These are phyloP conservation scores for Lanmaoa pseudosensibilis DNA, from an alignment of 768 basidiomycete genomes.

Conservation along the genomic window DNA sequence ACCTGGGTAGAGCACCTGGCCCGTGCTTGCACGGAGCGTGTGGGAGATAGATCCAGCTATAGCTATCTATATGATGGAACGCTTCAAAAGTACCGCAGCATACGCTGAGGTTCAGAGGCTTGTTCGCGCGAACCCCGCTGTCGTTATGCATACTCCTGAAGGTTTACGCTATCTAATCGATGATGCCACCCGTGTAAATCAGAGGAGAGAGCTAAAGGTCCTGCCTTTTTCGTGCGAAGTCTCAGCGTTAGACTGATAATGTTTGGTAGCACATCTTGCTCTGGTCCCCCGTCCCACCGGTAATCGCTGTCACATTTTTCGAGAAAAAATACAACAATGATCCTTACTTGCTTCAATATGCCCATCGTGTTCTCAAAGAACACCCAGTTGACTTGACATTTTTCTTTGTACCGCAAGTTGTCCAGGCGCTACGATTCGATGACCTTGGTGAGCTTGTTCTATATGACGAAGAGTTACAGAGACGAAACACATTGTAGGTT, in stretches of 20 bases:
- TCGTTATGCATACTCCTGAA: constrained; percentile 75
- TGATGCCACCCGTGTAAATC: constrained; percentile 56
- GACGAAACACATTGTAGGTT: constrained; percentile 51
- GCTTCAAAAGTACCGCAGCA: constrained; percentile 71
- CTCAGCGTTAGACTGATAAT: neutral
- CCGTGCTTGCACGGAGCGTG: constrained; percentile 60
- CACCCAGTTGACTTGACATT: constrained; percentile 94
- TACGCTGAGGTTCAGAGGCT: constrained; percentile 73
- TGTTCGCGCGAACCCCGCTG: constrained; percentile 68
- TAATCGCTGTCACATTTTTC: constrained; percentile 80
- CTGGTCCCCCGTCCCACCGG: constrained; percentile 86
- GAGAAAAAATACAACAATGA: constrained; percentile 82
- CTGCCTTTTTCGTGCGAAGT: constrained; percentile 6
- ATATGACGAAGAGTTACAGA: neutral
- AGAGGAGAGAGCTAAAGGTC: constrained; percentile 77
- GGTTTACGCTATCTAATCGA: constrained; percentile 80
- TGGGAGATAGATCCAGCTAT: constrained; percentile 87
- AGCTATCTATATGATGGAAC: constrained; percentile 80
- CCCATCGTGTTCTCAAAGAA: constrained; percentile 90
- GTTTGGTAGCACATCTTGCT: constrained; percentile 71
- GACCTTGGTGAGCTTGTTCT: constrained; percentile 60
- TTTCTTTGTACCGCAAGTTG: constrained; percentile 98
- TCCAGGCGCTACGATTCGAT: constrained; percentile 92
- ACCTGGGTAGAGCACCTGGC: constrained; percentile 57
- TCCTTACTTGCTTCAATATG: constrained; percentile 89